Percentiles rank a stretch among this genome's conserved stretches.
Evolutionary conservation across 176 grass and related monocot species (phyloP).

Genomic region (Typha latifolia): DNA sequence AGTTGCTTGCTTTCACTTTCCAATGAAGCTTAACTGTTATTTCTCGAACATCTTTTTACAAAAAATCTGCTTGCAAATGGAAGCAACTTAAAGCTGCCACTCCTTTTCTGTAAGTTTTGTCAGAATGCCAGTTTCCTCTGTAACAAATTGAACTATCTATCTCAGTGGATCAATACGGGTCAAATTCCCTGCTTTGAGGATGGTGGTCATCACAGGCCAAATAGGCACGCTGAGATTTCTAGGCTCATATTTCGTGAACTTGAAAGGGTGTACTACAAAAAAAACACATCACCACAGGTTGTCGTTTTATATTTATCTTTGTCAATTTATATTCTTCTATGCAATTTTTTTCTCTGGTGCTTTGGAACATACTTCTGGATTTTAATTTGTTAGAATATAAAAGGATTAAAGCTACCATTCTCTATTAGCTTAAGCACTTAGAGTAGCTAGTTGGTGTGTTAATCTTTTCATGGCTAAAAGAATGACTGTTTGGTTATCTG

Average conservation of each 20-base stretch:
- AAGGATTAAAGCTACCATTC: too few species aligned
- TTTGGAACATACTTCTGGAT: too few species aligned
- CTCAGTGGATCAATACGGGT: slow-evolving; percentile 88
- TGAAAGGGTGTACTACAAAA: slow-evolving; percentile 52
- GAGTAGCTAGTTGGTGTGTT: too few species aligned
- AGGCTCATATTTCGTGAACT: slow-evolving; percentile 84
- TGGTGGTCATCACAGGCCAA: slow-evolving; percentile 80
- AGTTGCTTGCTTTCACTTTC: neutral
- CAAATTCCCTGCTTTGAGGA: slow-evolving; percentile 90
- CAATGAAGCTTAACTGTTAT: neutral
- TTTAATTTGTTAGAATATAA: too few species aligned
- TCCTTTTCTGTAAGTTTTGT: neutral
- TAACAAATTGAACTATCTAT: slow-evolving; percentile 6
- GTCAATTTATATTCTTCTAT: neutral
- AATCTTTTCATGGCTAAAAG: too few species aligned
- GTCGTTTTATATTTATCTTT: neutral
- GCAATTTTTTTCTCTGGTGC: neutral
- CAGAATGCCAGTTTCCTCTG: neutral
- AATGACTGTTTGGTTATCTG: too few species aligned
- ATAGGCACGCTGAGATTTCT: slow-evolving; percentile 87
- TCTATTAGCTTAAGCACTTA: too few species aligned
- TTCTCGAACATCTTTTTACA: neutral
- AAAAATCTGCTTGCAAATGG: neutral
- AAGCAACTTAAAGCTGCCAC: neutral
- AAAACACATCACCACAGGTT: slow-evolving; percentile 59